These are phyloP conservation scores for Eimeria mitis DNA, from an alignment of 169 alveolate genomes.

Conservation along the genomic window DNA sequence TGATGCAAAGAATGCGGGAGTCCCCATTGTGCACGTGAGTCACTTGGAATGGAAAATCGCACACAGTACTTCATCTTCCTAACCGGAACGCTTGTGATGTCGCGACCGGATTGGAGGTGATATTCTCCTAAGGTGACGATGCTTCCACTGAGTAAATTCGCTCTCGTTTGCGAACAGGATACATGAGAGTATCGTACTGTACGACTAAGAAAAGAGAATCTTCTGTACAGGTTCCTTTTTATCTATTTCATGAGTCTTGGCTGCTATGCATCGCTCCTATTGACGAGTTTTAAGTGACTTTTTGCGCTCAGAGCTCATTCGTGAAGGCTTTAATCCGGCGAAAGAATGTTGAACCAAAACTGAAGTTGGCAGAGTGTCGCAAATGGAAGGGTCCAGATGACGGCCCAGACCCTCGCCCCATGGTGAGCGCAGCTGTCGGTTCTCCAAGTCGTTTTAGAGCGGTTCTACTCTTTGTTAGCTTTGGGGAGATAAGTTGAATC, in stretches of 20 bases:
- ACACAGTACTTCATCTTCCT: neutral
- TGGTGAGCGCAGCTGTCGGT: neutral
- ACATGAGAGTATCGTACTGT: neutral
- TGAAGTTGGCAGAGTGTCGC: constrained; percentile 59
- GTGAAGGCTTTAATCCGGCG: constrained; percentile 44
- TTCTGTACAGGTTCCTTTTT: neutral
- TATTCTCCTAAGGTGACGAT: neutral
- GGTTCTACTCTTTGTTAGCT: too few species aligned
- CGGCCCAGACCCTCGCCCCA: constrained; percentile 66
- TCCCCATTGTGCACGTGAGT: constrained; percentile 77
- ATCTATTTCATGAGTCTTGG: neutral
- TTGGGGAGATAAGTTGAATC: neutral
- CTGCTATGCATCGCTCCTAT: neutral
- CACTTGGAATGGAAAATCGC: neutral
- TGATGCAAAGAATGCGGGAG: constrained; percentile 79
- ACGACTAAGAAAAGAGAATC: neutral
- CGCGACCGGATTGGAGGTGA: neutral
- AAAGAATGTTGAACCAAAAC: constrained; percentile 53
- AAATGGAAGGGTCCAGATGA: constrained; percentile 47
- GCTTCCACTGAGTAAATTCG: neutral
- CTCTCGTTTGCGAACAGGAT: neutral
- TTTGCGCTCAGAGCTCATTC: constrained; percentile 69
- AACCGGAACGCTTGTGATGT: neutral
- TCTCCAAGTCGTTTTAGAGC: neutral
- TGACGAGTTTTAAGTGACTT: neutral